Evolutionary conservation across 1,139 yeast genomes (phyloP).

Genomic region (Blastobotrys ciferrii): DNA sequence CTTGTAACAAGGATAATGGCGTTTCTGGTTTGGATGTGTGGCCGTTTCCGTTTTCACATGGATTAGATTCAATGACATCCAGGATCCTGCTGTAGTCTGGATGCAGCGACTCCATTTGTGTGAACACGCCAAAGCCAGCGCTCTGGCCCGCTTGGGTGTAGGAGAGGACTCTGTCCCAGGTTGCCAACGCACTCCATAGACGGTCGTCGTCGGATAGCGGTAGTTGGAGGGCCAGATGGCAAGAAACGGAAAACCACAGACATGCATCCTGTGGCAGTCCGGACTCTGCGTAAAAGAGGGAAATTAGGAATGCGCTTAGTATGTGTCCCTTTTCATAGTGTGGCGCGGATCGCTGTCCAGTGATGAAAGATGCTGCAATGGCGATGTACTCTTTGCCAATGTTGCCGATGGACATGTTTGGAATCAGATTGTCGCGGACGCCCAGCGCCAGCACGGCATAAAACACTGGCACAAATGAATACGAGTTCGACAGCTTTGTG

Average conservation of each 20-base stretch:
- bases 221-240: not conserved
- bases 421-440: constrained; percentile 19
- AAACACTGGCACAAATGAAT: constrained; percentile 24
- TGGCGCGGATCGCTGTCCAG: not conserved
- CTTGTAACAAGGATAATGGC: not conserved
- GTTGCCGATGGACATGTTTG: not conserved
- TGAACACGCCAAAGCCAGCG: not conserved
- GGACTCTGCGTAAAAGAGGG: constrained; percentile 21
- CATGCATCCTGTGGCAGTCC: constrained; percentile 9
- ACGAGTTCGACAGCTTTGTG: not conserved
- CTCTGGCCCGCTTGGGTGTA: not conserved
- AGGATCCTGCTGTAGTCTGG: constrained; percentile 4
- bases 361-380: not conserved
- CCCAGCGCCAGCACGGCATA: constrained; percentile 30
- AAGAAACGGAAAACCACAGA: not conserved
- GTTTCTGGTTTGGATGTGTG: not conserved
- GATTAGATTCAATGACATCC: not conserved
- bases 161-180: constrained; percentile 5
- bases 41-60: not conserved
- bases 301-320: constrained; percentile 17
- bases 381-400: not conserved
- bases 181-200: constrained; percentile 7
- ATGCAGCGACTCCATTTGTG: constrained; percentile 3
- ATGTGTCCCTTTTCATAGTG: constrained; percentile 6
- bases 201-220: constrained; percentile 5